Percentiles rank a stretch among this genome's conserved stretches.
Conservation (phyloP, 768 basidiomycete species). For the Paxillus involutus region DNA sequence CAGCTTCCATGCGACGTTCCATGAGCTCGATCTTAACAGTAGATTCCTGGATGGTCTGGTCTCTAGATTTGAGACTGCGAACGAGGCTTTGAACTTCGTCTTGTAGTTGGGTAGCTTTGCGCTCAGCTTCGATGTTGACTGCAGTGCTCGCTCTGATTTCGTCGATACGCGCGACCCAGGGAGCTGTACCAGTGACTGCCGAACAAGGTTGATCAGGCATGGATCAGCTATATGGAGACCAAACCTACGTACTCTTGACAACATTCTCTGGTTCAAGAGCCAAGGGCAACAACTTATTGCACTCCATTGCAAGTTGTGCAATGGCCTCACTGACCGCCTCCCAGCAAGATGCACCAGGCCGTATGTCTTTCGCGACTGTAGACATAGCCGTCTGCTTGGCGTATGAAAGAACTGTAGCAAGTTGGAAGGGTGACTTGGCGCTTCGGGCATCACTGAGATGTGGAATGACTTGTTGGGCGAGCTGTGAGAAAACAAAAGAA, state of each 20-base stretch:
- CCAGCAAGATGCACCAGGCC: slow-evolving; percentile 71
- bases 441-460: slow-evolving; percentile 81
- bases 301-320: slow-evolving; percentile 67
- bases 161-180: slow-evolving; percentile 82
- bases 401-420: slow-evolving; percentile 66
- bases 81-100: slow-evolving; percentile 90
- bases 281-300: slow-evolving; percentile 65
- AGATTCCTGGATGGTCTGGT: slow-evolving; percentile 87
- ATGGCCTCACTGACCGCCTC: slow-evolving; percentile 73
- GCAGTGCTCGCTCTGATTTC: slow-evolving; percentile 83
- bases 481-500: slow-evolving; percentile 39
- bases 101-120: slow-evolving; percentile 78
- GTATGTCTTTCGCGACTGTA: slow-evolving; percentile 66
- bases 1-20: slow-evolving; percentile 89
- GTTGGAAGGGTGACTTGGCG: slow-evolving; percentile 75
- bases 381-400: slow-evolving; percentile 72
- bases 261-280: slow-evolving; percentile 77
- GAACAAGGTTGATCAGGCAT: slow-evolving; percentile 1
- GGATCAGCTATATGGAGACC: background rate
- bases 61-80: slow-evolving; percentile 82
- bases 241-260: slow-evolving; percentile 60
- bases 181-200: slow-evolving; percentile 70
- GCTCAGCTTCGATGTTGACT: slow-evolving; percentile 90
- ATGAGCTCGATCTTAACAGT: slow-evolving; percentile 92
- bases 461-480: slow-evolving; percentile 86